Evolutionary conservation across 108 stramenopile genomes (phyloP), one percentile per base, ranked within the genome.

Genomic region (Parmales sp.): DNA sequence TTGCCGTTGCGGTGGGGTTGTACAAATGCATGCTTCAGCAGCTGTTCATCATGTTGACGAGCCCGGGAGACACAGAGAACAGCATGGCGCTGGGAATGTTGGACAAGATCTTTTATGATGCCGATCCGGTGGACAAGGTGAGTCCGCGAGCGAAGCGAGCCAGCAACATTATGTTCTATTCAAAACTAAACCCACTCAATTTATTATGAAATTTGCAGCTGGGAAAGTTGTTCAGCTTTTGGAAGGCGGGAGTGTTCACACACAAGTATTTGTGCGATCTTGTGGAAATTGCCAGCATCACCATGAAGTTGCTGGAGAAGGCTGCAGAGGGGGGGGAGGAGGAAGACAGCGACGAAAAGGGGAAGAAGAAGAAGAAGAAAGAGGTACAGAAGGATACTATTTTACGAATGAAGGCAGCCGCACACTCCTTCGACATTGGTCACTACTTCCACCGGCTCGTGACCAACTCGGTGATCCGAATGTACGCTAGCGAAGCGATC

Each of bases 241-340:
- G 92, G 92, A 65, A 72, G 18, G 82, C 88, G 0, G 92, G 89
- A 7, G 77, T 80, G 51, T 79, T 51, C 65, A 80, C 85, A 23
- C 72, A 89, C 20, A 88, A 90, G 66, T 90, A 90, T 64, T 66
- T 89, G 1, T 87, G 86, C 69, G 92, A 93, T 69, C 44, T 93
- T 49, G 80, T 87, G 16, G 92, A 90, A 51, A 69, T 88, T 28
- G 64, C 65, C 39, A 88, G 90, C 71, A 69, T 86, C 29, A 84
- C 83, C 0, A 69, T 87, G 67, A 90, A 89, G 73, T 65, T 93
- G 6, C 71, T 90, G 25, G 92, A 93, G 38, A 38, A 67, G 11
- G 83, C 83, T 67, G 64, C 72, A 25, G 68, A 76, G 49, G 51
- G 71, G 44, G 80, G 72, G 7, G 29, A 39, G 9, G n/a, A 9